Evolutionary conservation across 2,329 filamentous ascomycete genomes (phyloP), one percentile per base, ranked within the genome.

Genomic region (Phoma sp.): DNA sequence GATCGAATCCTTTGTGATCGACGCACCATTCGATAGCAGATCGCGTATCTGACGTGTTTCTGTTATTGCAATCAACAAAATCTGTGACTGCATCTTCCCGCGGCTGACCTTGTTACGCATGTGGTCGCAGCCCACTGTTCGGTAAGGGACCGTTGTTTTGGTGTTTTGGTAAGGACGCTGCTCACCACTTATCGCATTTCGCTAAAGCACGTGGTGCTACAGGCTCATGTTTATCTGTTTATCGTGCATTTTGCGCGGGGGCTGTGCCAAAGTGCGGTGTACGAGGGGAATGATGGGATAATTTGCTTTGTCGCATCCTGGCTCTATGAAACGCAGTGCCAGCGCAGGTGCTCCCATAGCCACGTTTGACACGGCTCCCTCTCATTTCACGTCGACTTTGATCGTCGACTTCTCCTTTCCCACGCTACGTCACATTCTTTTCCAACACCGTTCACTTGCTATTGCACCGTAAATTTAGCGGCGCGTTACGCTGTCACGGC

Each of bases 291-390:
- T 38, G 38, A 34, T 29, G 45, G 32, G 56, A 60, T 56, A 59
- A 64, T 58, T 64, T 65, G 56, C 57, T 50, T 58, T 59, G 64
- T 64, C 57, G 39, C 51, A 54, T 55, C 36, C 53, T 57, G 21
- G 59, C 37, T 28, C 17, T 47, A 26, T 62, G 62, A 62, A 67
- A 64, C 64, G 57, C 57, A 53, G 45, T 55, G 58, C 53, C 53
- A 47, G 46, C 46, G 57, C 58, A 55, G 32, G 12, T 45, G 36
- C 52, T 46, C 29, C 46, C 45, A 53, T 54, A 48, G 52, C 55
- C 47, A 46, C 40, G 47, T 55, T 58, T 51, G 51, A 56, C 46
- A 59, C 48, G 33, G 47, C 34, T 26, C 53, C 55, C 40, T 51
- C 55, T 62, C 55, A 59, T 62, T 63, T 64, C 59, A 62, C 59